A percentile compares a stretch with the other conserved stretches of the same genome.
These are phyloP conservation scores for Verticillium klebahnii DNA, from an alignment of 2,329 filamentous ascomycete genomes.

Conservation along the genomic window DNA sequence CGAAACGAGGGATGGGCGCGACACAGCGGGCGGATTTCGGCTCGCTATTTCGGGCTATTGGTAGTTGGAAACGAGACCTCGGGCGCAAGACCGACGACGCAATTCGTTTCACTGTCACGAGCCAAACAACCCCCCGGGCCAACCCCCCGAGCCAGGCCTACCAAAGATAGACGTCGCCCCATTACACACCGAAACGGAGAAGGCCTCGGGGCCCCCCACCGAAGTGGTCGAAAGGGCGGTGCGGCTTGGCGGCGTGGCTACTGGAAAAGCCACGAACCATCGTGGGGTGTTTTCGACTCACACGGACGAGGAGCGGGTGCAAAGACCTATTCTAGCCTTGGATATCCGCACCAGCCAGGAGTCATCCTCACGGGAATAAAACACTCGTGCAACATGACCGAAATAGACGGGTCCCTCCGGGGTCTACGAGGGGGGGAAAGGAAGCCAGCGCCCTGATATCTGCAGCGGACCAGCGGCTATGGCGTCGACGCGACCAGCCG, in stretches of 20 bases:
- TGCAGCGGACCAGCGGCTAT: background rate
- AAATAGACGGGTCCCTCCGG: background rate
- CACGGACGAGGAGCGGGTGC: background rate
- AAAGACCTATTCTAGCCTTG: slow-evolving; percentile 1
- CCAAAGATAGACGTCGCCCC: background rate
- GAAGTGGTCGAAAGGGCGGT: background rate
- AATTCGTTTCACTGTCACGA: slow-evolving; percentile 1
- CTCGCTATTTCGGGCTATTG: slow-evolving; percentile 12
- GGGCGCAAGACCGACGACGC: background rate
- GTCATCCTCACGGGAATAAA: slow-evolving; percentile 1
- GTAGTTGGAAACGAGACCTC: slow-evolving; percentile 4
- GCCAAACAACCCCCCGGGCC: background rate
- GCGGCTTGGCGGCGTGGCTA: background rate
- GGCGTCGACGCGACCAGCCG: background rate
- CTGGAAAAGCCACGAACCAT: background rate
- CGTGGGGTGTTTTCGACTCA: background rate
- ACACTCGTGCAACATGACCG: background rate
- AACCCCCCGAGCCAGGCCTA: background rate
- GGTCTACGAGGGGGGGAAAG: background rate
- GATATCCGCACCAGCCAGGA: background rate
- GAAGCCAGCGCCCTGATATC: background rate
- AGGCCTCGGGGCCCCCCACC: background rate
- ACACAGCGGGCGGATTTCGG: background rate
- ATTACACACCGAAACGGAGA: slow-evolving; percentile 1
- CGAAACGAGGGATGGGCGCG: background rate